Conservation (phyloP, 148 eudicot genomes). For the Dysphania ambrosioides region DNA sequence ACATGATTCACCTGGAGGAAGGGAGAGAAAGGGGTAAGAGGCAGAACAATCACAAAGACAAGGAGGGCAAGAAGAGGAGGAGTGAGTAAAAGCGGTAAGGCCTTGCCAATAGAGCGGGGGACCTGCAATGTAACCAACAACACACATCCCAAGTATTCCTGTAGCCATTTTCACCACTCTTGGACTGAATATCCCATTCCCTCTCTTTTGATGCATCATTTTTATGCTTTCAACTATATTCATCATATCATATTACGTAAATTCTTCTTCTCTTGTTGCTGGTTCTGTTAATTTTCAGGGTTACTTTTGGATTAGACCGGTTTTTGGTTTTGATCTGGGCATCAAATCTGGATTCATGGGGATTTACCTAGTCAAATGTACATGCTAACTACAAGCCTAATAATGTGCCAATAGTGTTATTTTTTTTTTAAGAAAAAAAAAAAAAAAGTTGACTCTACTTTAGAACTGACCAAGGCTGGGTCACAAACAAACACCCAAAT, state of each 20-base stretch:
- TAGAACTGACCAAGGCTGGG: not conserved
- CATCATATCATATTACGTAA: no score
- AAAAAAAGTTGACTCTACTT: no score
- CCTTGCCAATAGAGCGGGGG: slow-evolving; percentile 76
- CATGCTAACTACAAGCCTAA: slow-evolving; percentile 27
- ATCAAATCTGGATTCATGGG: slow-evolving; percentile 3
- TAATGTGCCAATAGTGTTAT: slow-evolving; percentile 15
- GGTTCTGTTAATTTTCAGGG: not conserved
- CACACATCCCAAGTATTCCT: slow-evolving; percentile 51
- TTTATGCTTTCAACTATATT: no score
- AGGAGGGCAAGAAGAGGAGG: slow-evolving; percentile 49
- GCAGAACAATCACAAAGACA: slow-evolving; percentile 66
- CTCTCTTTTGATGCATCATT: slow-evolving; percentile 30
- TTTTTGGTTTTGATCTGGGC: not conserved
- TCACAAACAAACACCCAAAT: not conserved
- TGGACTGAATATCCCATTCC: slow-evolving; percentile 37
- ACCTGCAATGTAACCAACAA: slow-evolving; percentile 70
- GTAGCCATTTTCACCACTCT: slow-evolving; percentile 47
- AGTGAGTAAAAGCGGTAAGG: slow-evolving; percentile 19
- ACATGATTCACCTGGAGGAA: slow-evolving; percentile 45
- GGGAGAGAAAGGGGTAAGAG: slow-evolving; percentile 56
- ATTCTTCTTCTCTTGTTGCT: not conserved
- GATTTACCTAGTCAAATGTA: slow-evolving; percentile 29
- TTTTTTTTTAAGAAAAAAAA: not conserved
- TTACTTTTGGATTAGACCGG: no score